Evolutionary conservation across 2,329 filamentous ascomycete species (phyloP).

Genomic region (Simplicillium sp.): DNA sequence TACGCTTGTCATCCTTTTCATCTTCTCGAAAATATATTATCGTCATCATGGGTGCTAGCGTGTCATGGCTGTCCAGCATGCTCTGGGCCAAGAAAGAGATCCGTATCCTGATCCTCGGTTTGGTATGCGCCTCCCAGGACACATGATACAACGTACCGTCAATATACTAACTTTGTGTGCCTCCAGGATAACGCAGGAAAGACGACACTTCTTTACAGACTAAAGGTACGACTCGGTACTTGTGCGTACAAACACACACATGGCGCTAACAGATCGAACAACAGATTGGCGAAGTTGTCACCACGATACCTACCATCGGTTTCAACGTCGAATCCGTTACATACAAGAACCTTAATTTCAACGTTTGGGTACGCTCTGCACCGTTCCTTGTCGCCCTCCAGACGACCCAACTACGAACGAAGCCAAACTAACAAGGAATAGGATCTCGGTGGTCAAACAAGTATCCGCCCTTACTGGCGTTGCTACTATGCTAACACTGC

Average conservation of each 20-base stretch:
- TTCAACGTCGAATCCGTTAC: slow-evolving; percentile 99
- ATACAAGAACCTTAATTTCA: slow-evolving; percentile 97
- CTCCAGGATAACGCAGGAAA: slow-evolving; percentile 95
- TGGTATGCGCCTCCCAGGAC: slow-evolving; percentile 48
- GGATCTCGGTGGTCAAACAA: slow-evolving; percentile 97
- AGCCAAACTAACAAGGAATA: slow-evolving; percentile 19
- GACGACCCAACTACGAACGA: not conserved
- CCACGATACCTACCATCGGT: slow-evolving; percentile 96
- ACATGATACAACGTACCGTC: not conserved
- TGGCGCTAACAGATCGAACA: slow-evolving; percentile 7
- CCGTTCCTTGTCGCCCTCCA: not conserved
- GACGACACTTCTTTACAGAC: slow-evolving; percentile 89
- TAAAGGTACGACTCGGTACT: slow-evolving; percentile 56
- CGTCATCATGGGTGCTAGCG: slow-evolving; percentile 50
- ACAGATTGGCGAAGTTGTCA: slow-evolving; percentile 96
- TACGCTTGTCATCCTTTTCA: too few relatives aligned
- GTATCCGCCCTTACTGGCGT: slow-evolving; percentile 95
- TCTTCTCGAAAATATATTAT: slow-evolving; percentile 5
- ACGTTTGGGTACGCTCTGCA: slow-evolving; percentile 71
- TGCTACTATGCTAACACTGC: slow-evolving; percentile 99
- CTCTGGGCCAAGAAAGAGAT: slow-evolving; percentile 97
- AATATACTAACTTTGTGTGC: slow-evolving; percentile 3
- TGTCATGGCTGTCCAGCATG: slow-evolving; percentile 63
- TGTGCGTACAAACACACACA: not conserved
- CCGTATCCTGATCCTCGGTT: slow-evolving; percentile 83